phyloP scores from a whole-genome alignment of 441 rosid genomes.

The Erodium texanum region DNA sequence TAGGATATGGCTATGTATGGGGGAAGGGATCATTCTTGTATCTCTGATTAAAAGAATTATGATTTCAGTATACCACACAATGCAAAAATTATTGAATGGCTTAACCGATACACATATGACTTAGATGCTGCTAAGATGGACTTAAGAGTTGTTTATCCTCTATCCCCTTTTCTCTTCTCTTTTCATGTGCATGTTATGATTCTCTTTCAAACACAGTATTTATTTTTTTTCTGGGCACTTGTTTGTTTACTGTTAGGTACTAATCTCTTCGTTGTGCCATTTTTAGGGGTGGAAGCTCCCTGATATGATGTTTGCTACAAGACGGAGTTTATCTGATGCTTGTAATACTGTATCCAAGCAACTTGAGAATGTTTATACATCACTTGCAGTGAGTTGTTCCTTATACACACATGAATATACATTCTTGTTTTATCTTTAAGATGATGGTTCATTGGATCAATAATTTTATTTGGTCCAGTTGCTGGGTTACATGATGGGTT shows the following conservation, averaged over 20 bases:
- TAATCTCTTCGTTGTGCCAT: slow-evolving; percentile 14
- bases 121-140: neutral
- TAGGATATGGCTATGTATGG: slow-evolving; percentile 92
- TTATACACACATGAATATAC: neutral
- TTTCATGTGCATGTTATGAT: neutral
- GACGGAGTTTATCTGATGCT: slow-evolving; percentile 80
- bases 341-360: slow-evolving; percentile 60
- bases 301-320: slow-evolving; percentile 94
- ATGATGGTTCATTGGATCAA: neutral
- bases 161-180: neutral
- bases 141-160: neutral
- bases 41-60: neutral
- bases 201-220: slow-evolving; percentile 2
- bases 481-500: neutral
- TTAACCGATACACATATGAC: neutral
- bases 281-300: slow-evolving; percentile 93
- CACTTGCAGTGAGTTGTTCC: slow-evolving; percentile 45
- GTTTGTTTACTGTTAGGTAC: neutral
- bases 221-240: neutral
- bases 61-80: neutral
- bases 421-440: neutral
- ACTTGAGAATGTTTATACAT: slow-evolving; percentile 67
- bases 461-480: slow-evolving; percentile 1
- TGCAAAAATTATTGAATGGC: neutral
- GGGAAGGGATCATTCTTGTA: slow-evolving; percentile 60